Percentiles rank a stretch among this genome's conserved stretches.
Evolutionary conservation across 1,284 basidiomycete genomes (phyloP).

Genomic region (Pseudozyma sp.): DNA sequence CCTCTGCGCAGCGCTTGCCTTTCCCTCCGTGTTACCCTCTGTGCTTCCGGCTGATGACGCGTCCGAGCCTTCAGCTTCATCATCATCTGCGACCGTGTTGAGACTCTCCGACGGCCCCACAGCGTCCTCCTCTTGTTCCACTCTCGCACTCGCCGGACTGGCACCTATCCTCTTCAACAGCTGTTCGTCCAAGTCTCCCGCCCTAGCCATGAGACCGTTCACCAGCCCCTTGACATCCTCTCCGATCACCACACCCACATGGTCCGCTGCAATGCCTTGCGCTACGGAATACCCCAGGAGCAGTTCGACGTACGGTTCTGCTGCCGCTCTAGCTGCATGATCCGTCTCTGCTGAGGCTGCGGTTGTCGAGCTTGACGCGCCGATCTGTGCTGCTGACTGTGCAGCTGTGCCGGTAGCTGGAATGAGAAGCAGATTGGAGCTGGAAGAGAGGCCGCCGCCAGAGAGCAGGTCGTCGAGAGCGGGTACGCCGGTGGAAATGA

Average conservation of each 20-base stretch:
- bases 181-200: slow-evolving; percentile 44
- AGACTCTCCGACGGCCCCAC: slow-evolving; percentile 33
- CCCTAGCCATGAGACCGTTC: slow-evolving; percentile 58
- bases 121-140: background rate
- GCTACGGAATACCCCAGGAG: slow-evolving; percentile 87
- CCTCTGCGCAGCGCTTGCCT: slow-evolving; percentile 10
- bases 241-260: slow-evolving; percentile 76
- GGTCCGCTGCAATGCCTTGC: slow-evolving; percentile 82
- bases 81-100: slow-evolving; percentile 32
- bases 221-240: slow-evolving; percentile 71
- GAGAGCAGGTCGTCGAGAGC: slow-evolving; percentile 96
- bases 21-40: background rate
- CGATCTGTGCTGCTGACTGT: slow-evolving; percentile 44
- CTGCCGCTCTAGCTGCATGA: slow-evolving; percentile 42
- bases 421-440: slow-evolving; percentile 78
- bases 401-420: slow-evolving; percentile 53
- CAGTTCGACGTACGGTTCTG: slow-evolving; percentile 81
- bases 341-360: slow-evolving; percentile 71
- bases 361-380: slow-evolving; percentile 77
- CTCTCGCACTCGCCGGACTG: background rate
- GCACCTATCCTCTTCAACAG: slow-evolving; percentile 23
- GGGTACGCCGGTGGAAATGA: slow-evolving; percentile 87
- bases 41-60: background rate
- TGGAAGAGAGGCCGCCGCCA: slow-evolving; percentile 84
- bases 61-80: background rate